Base-by-base conservation (phyloP, 805 yeast species). In the Wickerhamiella siamensis region DNA sequence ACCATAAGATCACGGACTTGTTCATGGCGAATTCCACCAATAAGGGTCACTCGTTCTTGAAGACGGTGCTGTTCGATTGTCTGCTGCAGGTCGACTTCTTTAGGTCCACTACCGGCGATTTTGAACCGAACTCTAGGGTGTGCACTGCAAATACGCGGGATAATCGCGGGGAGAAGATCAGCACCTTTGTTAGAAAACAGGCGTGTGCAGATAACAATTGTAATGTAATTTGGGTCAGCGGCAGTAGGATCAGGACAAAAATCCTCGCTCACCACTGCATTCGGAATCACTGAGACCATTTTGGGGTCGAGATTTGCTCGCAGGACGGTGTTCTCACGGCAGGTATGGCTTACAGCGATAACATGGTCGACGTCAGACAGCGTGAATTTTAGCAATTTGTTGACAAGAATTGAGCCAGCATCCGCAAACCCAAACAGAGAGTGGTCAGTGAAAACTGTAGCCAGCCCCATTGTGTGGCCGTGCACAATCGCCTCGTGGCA, bases 51-150 rank as follows among this genome's bases (percentile, higher is more conserved):
- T 38, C 94, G 67, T 39, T 88, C 94, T 56, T 91, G 96, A 17
- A 91, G 63, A 47, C 83, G 75, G 57, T 77, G 72, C 46, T 75
- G 72, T 58, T 91, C 99, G 39, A 95, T 70, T 87, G 87, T 87
- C 58, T 91, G 99, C 58, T 87, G 95, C 41, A 91, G 65, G 53
- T 91, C 97, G 8, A 91, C 74, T 51, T 81, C 86, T 53, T 83
- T 83, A 1, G 99, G 99, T 0, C 99, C 99, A 60, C 84, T 93
- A 10, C 99, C 99, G 3, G 96, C 99, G 36, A 91, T 75, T 2
- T 88, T 59, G 50, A 91, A 87, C 40, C 75, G 73, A 1, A 87
- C 87, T 15, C 74, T 70, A 1, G 72, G 68, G 42, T 76, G 71
- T 14, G 63, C 58, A 5, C 64, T 54, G 56, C 98, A 91, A 3